Percentiles rank a stretch among this genome's conserved stretches.
phyloP scores from a whole-genome alignment of 805 yeast genomes.

The Candida maesae region DNA sequence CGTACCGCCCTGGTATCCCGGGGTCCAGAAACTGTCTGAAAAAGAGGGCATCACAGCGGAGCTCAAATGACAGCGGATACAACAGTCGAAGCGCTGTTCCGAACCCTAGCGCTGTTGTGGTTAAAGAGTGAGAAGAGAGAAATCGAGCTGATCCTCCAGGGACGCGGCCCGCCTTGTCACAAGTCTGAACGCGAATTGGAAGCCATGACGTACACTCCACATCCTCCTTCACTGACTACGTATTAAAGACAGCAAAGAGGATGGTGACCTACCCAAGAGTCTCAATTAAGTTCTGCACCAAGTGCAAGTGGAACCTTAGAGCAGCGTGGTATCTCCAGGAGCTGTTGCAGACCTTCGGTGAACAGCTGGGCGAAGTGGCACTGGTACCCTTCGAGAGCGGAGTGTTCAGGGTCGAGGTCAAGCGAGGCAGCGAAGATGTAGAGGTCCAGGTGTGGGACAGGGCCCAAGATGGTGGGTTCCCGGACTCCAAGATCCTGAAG shows the following conservation, averaged over 20 bases:
- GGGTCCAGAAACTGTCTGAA: constrained; percentile 76
- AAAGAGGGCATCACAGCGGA: constrained; percentile 44
- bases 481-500: constrained; percentile 79
- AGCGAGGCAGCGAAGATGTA: constrained; percentile 31
- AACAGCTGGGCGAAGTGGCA: constrained; percentile 50
- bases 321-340: constrained; percentile 90
- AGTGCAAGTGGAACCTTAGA: constrained; percentile 84
- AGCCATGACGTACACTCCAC: too few species aligned
- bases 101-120: too few species aligned
- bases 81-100: neutral
- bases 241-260: neutral
- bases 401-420: constrained; percentile 56
- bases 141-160: neutral
- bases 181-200: constrained; percentile 8
- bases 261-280: constrained; percentile 49
- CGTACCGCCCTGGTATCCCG: constrained; percentile 53
- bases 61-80: too few species aligned
- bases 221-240: too few species aligned
- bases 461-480: constrained; percentile 67
- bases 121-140: neutral
- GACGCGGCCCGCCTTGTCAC: neutral
- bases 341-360: constrained; percentile 74
- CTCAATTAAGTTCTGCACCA: constrained; percentile 70
- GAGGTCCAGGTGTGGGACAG: constrained; percentile 55
- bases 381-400: constrained; percentile 48